Evolutionary conservation across 768 basidiomycete species (phyloP).

Genomic region (Hygrophorus pudorinus): DNA sequence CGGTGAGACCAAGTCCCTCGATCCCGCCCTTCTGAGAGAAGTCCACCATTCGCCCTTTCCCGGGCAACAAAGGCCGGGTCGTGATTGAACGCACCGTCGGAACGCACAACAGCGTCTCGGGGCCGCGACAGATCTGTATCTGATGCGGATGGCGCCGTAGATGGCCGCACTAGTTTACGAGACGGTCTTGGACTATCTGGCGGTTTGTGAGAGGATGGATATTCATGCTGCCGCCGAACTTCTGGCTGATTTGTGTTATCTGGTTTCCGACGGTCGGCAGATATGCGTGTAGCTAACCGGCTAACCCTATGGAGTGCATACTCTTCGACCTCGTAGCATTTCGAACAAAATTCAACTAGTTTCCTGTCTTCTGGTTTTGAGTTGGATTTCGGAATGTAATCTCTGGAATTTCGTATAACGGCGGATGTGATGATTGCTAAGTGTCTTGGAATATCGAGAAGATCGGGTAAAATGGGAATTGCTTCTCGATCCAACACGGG

Average conservation of each 20-base stretch:
- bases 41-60: not conserved
- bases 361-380: conserved; percentile 27
- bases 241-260: conserved; percentile 9
- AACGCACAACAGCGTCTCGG: not conserved
- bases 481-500: conserved; percentile 56
- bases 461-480: conserved; percentile 61
- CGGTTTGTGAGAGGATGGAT: not conserved
- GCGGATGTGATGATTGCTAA: conserved; percentile 68
- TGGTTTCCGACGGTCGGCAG: conserved; percentile 16
- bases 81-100: no score
- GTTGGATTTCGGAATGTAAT: conserved; percentile 24
- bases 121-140: conserved; percentile 10
- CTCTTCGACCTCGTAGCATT: conserved; percentile 64
- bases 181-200: not conserved
- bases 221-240: conserved; percentile 6
- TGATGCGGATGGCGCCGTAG: conserved; percentile 36
- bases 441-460: conserved; percentile 71
- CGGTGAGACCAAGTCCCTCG: not conserved
- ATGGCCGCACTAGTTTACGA: conserved; percentile 29
- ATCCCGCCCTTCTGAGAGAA: not conserved
- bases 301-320: conserved; percentile 58
- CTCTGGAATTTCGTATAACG: conserved; percentile 55
- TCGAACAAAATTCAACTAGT: conserved; percentile 46
- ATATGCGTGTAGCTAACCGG: conserved; percentile 38
- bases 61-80: no score